phyloP scores from a whole-genome alignment of 2,329 filamentous ascomycete species.

The Dryadomyces quercivorus region DNA sequence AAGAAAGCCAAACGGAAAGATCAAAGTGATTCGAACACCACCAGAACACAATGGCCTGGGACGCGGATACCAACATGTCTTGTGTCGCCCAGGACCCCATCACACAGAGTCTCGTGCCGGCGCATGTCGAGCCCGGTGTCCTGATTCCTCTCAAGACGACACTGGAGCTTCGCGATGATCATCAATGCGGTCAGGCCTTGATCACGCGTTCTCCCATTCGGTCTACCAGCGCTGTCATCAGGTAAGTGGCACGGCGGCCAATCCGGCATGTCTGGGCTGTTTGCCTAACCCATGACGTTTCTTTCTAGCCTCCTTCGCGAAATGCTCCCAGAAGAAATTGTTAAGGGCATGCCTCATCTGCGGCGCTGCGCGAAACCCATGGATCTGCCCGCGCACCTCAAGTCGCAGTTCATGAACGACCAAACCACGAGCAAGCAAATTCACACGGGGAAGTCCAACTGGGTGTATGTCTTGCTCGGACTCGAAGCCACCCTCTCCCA shows the following conservation, averaged over 20 bases:
- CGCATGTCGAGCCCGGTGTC: slow-evolving; percentile 30
- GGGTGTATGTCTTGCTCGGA: slow-evolving; percentile 46
- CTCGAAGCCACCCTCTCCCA: slow-evolving; percentile 38
- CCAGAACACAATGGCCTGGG: slow-evolving; percentile 10
- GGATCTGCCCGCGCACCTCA: slow-evolving; percentile 55
- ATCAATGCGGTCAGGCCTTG: slow-evolving; percentile 49
- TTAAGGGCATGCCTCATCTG: slow-evolving; percentile 57
- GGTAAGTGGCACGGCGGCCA: slow-evolving; percentile 38
- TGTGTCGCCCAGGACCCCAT: slow-evolving; percentile 20
- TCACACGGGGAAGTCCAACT: slow-evolving; percentile 47
- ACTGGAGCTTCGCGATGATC: slow-evolving; percentile 48
- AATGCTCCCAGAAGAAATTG: slow-evolving; percentile 45
- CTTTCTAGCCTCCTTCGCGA: slow-evolving; percentile 38
- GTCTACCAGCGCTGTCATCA: slow-evolving; percentile 59
- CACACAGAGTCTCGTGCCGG: slow-evolving; percentile 19
- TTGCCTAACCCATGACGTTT: neutral
- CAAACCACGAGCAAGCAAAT: slow-evolving; percentile 40
- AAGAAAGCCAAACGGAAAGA: neutral
- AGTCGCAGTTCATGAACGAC: slow-evolving; percentile 48
- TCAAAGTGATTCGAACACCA: neutral
- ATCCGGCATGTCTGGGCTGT: neutral
- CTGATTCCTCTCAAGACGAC: slow-evolving; percentile 53
- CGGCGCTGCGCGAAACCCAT: slow-evolving; percentile 63
- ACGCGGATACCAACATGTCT: slow-evolving; percentile 8
- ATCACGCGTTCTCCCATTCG: slow-evolving; percentile 62